Percentiles rank a stretch among this genome's conserved stretches.
phyloP scores from a whole-genome alignment of 176 grass and related monocot genomes.

The Dactylis glomerata region DNA sequence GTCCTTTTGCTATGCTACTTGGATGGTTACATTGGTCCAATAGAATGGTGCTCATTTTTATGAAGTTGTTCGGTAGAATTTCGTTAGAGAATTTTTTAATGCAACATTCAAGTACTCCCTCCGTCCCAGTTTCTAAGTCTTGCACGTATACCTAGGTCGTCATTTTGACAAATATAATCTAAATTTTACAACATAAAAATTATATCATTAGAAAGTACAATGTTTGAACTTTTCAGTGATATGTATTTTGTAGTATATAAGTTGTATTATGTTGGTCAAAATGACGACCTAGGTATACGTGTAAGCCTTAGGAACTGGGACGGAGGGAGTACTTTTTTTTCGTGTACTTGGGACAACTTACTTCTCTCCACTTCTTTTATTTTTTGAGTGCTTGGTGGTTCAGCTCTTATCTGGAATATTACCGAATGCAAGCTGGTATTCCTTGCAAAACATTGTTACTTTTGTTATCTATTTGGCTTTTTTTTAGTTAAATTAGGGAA shows the following conservation, averaged over 20 bases:
- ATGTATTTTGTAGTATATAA: too few relatives aligned
- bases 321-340: too few relatives aligned
- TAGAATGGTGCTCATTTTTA: not conserved
- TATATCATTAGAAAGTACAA: too few relatives aligned
- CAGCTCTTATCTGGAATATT: not conserved
- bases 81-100: not conserved
- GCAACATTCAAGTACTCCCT: not conserved
- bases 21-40: not conserved
- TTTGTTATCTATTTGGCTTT: not conserved
- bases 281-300: too few relatives aligned
- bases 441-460: not conserved
- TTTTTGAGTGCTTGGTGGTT: not conserved
- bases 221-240: too few relatives aligned
- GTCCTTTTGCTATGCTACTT: not conserved
- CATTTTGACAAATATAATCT: too few relatives aligned
- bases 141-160: too few relatives aligned
- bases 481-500: not conserved
- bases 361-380: not conserved
- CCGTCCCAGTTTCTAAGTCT: too few relatives aligned
- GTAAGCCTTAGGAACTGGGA: too few relatives aligned
- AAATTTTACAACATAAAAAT: too few relatives aligned
- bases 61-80: not conserved
- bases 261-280: too few relatives aligned
- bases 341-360: too few relatives aligned
- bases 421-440: not conserved